Base-by-base conservation (phyloP, 2,329 filamentous ascomycete genomes). In the Fusarium longipes region DNA sequence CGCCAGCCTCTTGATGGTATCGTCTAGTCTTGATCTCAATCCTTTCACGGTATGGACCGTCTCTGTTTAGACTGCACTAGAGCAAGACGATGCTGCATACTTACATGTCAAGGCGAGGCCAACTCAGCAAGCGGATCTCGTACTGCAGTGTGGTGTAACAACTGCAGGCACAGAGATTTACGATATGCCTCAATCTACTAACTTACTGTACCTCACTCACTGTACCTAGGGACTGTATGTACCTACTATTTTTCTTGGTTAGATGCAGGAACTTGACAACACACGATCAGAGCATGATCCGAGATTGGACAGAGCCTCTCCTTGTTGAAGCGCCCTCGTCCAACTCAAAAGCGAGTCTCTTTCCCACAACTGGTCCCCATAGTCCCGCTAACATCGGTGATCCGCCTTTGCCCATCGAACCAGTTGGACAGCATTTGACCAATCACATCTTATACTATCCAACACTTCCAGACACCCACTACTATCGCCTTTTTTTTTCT, bases 211-310 rank as follows among this genome's bases (percentile, higher is more conserved):
- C 43, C 57, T 27, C 27, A 27, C 27, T 27, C 25, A 66, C 35
- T 38, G 12, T 42, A 11, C 22, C 25, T n/a, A n/a, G n/a, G 27
- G 24, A 47, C 29, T 33, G 43, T 47, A 20, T 3, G 8, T 45
- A 32, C 10, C 5, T 15, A 9, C n/a, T 45, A 47, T 10, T 29
- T 15, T 33, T 53, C 22, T 65, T 65, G 49, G 55, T 52, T 43
- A 47, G 66, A 71, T 68, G 68, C 68, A 71, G 68, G 56, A 71
- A 71, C 66, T 71, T 56, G 59, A 67, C 65, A 67, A 69, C 62
- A 68, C 68, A 67, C 68, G 50, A 60, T 59, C 66, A 68, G 22
- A 36, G 35, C 20, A 38, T 18, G 20, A 49, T 8, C 29, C 22
- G 30, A 71, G 68, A 71, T 71, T 71, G 66, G 68, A 44, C 48